Percentiles rank a stretch among this genome's conserved stretches.
These are phyloP conservation scores for Phlyctochytrium planicorne DNA, from an alignment of 192 early-diverging fungal species.

Conservation along the genomic window DNA sequence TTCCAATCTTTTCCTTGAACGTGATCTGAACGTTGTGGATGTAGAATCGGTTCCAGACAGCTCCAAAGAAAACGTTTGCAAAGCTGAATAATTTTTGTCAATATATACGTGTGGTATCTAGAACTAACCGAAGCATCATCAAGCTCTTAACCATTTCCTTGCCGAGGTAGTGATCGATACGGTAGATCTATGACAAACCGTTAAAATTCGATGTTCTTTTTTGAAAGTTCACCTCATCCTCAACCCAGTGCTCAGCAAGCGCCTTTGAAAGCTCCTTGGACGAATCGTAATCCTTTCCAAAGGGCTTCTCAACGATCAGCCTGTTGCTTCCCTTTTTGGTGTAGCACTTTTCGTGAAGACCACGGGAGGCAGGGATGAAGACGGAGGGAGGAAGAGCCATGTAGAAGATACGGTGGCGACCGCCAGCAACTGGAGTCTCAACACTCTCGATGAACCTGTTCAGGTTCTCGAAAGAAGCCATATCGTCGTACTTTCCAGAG, in stretches of 20 bases:
- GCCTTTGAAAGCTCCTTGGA: slow-evolving; percentile 70
- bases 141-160: slow-evolving; percentile 99
- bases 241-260: slow-evolving; percentile 75
- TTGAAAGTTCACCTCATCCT: too few relatives aligned
- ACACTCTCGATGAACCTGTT: slow-evolving; percentile 59
- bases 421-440: slow-evolving; percentile 44
- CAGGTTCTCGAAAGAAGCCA: slow-evolving; percentile 65
- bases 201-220: slow-evolving; percentile 32
- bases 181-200: slow-evolving; percentile 89
- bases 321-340: slow-evolving; percentile 67
- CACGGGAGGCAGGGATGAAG: slow-evolving; percentile 80
- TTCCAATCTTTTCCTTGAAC: slow-evolving; percentile 97
- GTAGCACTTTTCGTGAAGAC: slow-evolving; percentile 73
- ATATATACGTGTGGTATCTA: slow-evolving; percentile 4
- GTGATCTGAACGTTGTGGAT: slow-evolving; percentile 96
- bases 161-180: slow-evolving; percentile 98
- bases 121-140: slow-evolving; percentile 72
- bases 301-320: slow-evolving; percentile 96
- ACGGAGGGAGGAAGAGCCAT: slow-evolving; percentile 96
- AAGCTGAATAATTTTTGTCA: slow-evolving; percentile 51
- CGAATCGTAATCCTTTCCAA: slow-evolving; percentile 89
- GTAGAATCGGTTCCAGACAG: slow-evolving; percentile 84
- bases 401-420: slow-evolving; percentile 84
- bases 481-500: slow-evolving; percentile 81
- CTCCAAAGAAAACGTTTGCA: slow-evolving; percentile 91